Conservation (phyloP, 2,329 filamentous ascomycete species). For the Akanthomyces dipterigenus region DNA sequence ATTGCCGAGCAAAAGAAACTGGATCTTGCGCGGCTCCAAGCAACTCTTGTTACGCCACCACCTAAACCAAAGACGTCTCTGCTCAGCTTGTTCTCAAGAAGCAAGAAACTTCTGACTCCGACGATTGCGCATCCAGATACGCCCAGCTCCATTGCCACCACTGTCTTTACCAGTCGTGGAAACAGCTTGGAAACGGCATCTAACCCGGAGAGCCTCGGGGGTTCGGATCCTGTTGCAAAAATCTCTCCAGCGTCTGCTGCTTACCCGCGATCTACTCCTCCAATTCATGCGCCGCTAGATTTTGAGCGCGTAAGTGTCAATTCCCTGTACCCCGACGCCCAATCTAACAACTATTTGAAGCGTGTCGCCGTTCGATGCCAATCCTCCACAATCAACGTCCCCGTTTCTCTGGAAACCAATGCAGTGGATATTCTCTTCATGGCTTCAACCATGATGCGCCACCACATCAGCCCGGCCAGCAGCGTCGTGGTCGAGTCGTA, state of each 20-base stretch:
- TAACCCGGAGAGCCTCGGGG: neutral
- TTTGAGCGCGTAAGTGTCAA: slow-evolving; percentile 61
- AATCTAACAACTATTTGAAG: slow-evolving; percentile 27
- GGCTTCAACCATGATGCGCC: slow-evolving; percentile 55
- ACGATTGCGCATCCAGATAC: slow-evolving; percentile 23
- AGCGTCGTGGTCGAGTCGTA: slow-evolving; percentile 77
- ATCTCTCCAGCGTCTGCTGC: neutral
- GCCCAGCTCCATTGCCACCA: slow-evolving; percentile 27
- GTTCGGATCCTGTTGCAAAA: neutral
- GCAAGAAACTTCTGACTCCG: slow-evolving; percentile 27
- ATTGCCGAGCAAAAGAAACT: slow-evolving; percentile 44
- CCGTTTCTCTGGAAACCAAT: slow-evolving; percentile 68
- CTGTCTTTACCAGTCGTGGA: slow-evolving; percentile 28
- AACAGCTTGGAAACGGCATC: slow-evolving; percentile 27
- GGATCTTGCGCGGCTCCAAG: slow-evolving; percentile 39
- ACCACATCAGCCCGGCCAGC: slow-evolving; percentile 55
- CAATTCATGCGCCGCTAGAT: neutral
- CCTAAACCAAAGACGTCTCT: slow-evolving; percentile 32
- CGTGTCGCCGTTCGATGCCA: slow-evolving; percentile 67
- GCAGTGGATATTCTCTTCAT: slow-evolving; percentile 65
- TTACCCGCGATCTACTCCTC: neutral
- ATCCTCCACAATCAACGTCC: slow-evolving; percentile 61
- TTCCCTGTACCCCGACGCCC: neutral
- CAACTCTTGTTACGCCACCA: slow-evolving; percentile 32
- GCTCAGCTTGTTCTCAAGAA: slow-evolving; percentile 39